Evolutionary conservation across 805 yeast species (phyloP).

Genomic region (Zygotorulaspora florentina): DNA sequence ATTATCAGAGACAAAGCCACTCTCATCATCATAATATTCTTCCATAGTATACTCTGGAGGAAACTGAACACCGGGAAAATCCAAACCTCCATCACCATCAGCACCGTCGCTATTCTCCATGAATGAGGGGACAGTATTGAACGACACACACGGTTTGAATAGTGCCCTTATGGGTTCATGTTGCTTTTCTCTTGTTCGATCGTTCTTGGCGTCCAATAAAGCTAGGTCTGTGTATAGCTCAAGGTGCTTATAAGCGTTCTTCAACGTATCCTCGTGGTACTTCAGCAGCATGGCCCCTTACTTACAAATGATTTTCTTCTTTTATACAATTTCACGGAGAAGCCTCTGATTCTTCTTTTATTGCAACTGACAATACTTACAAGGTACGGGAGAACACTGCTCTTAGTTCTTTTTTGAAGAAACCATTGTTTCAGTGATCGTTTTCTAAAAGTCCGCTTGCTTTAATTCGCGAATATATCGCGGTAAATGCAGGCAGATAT

Average conservation of each 20-base stretch:
- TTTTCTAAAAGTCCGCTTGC: not conserved
- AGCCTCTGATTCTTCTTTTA: no score
- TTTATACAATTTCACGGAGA: no score
- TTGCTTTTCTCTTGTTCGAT: not conserved
- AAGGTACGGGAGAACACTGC: no score
- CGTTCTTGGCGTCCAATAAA: not conserved
- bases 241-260: slow-evolving; percentile 17
- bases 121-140: slow-evolving; percentile 33
- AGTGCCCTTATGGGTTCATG: slow-evolving; percentile 1
- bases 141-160: slow-evolving; percentile 31
- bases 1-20: slow-evolving; percentile 13
- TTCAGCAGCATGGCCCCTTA: slow-evolving; percentile 6
- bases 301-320: not conserved
- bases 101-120: slow-evolving; percentile 18
- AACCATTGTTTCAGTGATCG: no score
- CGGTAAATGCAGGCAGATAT: not conserved
- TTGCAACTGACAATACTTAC: no score
- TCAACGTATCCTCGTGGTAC: slow-evolving; percentile 12
- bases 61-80: slow-evolving; percentile 29
- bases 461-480: not conserved
- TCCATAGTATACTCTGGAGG: slow-evolving; percentile 32
- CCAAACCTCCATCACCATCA: slow-evolving; percentile 17
- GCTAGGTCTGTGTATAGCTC: slow-evolving; percentile 10
- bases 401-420: no score
- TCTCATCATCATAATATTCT: slow-evolving; percentile 34